Base-by-base conservation (phyloP, 768 basidiomycete species). In the Mycena galericulata region DNA sequence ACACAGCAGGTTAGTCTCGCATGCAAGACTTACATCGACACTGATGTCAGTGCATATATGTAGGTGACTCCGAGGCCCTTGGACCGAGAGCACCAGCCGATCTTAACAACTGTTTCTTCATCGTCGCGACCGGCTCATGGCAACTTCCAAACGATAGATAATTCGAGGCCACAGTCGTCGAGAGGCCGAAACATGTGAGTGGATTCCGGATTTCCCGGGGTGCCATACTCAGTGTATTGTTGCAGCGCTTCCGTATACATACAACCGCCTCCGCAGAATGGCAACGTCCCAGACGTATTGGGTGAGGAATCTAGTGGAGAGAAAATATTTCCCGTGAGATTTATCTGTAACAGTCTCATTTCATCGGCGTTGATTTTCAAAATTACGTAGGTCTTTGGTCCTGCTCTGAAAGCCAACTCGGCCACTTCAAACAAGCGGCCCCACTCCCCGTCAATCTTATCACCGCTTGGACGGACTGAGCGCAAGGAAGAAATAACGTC, bases 361-460 rank as follows among this genome's bases (percentile, higher is more conserved):
- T 30, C 27, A 34, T 53, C 18, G 2, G 32, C 53, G 53, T 54
- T 54, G 20, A 54, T 54, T 54, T 55, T 26, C 10, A 55, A 36
- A 40, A 36, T 55, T 27, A 40, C 18, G 53, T 40, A 55, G 54
- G 54, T 55, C 38, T 55, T 55, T 40, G 55, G 55, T 57, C 55
- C 55, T 27, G 26, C 24, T 27, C 38, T n/a, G 26, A 57, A 57
- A 17, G 12, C 27, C 22, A 30, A 43, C 27, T 20, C 29, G n/a
- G 22, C 45, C 57, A 47, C 30, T 36, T 59, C 45, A 34, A 8
- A n/a, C 57, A 27, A n/a, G 57, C 57, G 45, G 45, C 45, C 57
- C 43, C 41, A 43, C 55, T 57, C 57, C 45, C 45, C 43, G 57
- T 30, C 20, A 59, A 57, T 57, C 40, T 47, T 43, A 47, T 59